Percentiles rank a stretch among this genome's conserved stretches.
phyloP scores from a whole-genome alignment of 129 eudicot genomes.

The Centaurea solstitialis region DNA sequence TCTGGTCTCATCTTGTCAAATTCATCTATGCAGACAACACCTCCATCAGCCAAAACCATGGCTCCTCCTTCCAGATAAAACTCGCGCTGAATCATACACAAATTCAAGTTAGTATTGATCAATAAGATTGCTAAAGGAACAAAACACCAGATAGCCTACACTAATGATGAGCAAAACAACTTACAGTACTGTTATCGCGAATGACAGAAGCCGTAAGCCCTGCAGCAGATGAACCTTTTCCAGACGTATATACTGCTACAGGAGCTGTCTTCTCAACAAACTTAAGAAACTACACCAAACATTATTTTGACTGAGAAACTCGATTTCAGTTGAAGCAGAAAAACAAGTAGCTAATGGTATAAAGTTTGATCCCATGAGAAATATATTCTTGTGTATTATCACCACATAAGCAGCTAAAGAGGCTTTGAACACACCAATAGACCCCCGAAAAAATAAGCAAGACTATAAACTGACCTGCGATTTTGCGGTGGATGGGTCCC shows the following conservation, averaged over 20 bases:
- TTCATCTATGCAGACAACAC: constrained; percentile 99
- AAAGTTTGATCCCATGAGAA: neutral
- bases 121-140: neutral
- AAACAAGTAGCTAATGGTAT: neutral
- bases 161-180: constrained; percentile 16
- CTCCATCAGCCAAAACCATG: constrained; percentile 99
- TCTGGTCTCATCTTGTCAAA: constrained; percentile 99
- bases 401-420: neutral
- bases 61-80: constrained; percentile 99
- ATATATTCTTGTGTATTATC: neutral
- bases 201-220: constrained; percentile 99
- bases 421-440: neutral
- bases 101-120: neutral
- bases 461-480: constrained; percentile 66
- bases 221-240: constrained; percentile 99
- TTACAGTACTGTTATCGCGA: constrained; percentile 88
- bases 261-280: constrained; percentile 99
- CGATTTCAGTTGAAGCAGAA: neutral
- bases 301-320: neutral
- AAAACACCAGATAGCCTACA: neutral
- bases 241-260: constrained; percentile 95
- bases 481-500: constrained; percentile 99
- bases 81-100: constrained; percentile 62
- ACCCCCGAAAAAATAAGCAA: neutral
- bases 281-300: constrained; percentile 75